These are phyloP conservation scores for Hondaea fermentalgiana DNA, from an alignment of 108 stramenopile species.

Conservation along the genomic window DNA sequence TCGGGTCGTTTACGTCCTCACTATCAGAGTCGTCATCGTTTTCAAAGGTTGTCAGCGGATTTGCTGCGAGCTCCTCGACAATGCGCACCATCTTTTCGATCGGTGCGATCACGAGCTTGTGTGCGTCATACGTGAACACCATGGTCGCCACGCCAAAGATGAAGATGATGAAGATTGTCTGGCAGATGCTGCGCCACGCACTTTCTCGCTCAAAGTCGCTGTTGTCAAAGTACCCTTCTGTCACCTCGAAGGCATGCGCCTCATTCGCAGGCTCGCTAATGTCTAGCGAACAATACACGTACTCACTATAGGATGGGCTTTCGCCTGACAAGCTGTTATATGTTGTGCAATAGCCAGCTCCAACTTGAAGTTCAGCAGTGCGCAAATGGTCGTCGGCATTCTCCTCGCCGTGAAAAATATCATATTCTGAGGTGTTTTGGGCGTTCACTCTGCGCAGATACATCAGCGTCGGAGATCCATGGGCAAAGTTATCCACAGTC, in stretches of 20 bases:
- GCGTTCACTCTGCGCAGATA: not conserved
- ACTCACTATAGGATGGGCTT: no score
- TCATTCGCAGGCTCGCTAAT: no score
- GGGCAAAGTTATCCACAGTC: not conserved
- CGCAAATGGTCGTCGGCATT: not conserved
- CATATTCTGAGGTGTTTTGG: not conserved
- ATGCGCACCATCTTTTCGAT: constrained; percentile 57
- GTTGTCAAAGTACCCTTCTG: not conserved
- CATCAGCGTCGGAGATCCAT: not conserved
- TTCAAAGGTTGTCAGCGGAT: constrained; percentile 48
- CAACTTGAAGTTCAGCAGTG: not conserved
- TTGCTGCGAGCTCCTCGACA: constrained; percentile 46
- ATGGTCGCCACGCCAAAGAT: constrained; percentile 45
- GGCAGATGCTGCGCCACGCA: not conserved
- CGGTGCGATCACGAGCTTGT: constrained; percentile 52
- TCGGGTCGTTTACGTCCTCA: not conserved
- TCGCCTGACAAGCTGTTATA: not conserved
- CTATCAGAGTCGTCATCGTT: constrained; percentile 25
- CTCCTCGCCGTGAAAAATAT: not conserved
- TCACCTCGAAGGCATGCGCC: no score
- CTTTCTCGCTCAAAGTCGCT: not conserved
- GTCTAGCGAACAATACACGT: no score
- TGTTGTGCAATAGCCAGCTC: not conserved
- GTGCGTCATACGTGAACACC: constrained; percentile 55
- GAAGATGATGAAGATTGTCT: constrained; percentile 41